Evolutionary conservation across 2,329 filamentous ascomycete species (phyloP).

Genomic region (Sporothrix pallida): DNA sequence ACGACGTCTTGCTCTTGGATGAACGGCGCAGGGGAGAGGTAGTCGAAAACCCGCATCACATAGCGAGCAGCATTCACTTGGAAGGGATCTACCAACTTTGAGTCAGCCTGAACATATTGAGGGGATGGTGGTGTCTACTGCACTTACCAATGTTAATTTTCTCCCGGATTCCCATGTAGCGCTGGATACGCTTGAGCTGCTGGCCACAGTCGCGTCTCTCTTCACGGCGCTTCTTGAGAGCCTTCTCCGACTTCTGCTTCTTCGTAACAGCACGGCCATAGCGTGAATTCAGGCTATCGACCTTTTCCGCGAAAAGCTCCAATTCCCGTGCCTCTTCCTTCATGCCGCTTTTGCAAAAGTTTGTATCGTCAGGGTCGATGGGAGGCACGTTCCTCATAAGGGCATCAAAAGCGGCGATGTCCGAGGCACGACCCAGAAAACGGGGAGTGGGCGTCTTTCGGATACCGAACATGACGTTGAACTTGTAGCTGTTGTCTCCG

Average conservation of each 20-base stretch:
- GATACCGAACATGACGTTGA: conserved; percentile 66
- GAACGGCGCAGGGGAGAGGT: background rate
- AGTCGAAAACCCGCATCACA: conserved; percentile 1
- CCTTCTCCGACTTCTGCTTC: conserved; percentile 46
- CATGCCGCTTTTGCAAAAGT: background rate
- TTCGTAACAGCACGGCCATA: background rate
- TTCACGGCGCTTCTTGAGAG: background rate
- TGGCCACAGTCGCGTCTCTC: conserved; percentile 3
- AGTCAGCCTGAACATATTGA: no score
- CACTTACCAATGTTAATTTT: conserved; percentile 21
- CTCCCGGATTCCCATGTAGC: conserved; percentile 72
- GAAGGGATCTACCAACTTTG: background rate
- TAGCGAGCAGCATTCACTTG: background rate
- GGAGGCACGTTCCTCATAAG: conserved; percentile 40
- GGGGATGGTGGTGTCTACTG: no score
- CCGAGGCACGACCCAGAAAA: conserved; percentile 66
- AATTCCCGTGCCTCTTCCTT: background rate
- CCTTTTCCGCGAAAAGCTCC: conserved; percentile 27
- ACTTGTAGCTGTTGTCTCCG: conserved; percentile 56
- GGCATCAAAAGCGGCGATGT: conserved; percentile 45
- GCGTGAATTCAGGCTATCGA: conserved; percentile 13
- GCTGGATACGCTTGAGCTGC: conserved; percentile 62
- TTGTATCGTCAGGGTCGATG: conserved; percentile 9
- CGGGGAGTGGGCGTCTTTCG: conserved; percentile 68
- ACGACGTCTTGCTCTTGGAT: conserved; percentile 62